These are phyloP conservation scores for Eucalyptus pumila DNA, from an alignment of 345 rosid genomes.

Conservation along the genomic window DNA sequence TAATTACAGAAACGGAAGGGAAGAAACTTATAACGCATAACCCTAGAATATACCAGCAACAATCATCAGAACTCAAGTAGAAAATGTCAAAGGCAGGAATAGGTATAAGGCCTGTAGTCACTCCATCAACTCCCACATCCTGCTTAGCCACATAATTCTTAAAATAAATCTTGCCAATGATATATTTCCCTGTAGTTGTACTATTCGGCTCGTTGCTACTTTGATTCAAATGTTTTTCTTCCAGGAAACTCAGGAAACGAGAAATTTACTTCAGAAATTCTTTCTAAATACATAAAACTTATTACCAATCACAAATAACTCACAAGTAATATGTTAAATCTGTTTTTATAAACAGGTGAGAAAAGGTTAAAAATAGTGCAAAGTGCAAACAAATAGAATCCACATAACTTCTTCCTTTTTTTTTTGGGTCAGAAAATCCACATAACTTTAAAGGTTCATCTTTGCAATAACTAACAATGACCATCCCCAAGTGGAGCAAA, in stretches of 20 bases:
- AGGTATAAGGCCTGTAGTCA: background rate
- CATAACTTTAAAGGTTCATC: background rate
- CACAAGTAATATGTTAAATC: background rate
- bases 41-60: background rate
- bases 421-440: background rate
- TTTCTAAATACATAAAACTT: background rate
- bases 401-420: background rate
- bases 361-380: background rate
- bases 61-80: background rate
- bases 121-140: background rate
- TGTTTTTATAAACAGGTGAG: background rate
- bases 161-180: background rate
- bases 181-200: background rate
- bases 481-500: background rate
- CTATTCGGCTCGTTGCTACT: background rate
- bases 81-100: background rate
- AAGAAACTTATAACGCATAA: background rate
- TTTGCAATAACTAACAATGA: background rate
- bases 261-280: background rate
- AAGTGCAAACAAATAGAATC: background rate
- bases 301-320: background rate
- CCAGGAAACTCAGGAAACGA: background rate
- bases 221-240: background rate
- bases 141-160: background rate
- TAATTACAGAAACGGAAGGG: background rate